Evolutionary conservation across 768 basidiomycete species (phyloP).

Genomic region (Boletus reticulatus): DNA sequence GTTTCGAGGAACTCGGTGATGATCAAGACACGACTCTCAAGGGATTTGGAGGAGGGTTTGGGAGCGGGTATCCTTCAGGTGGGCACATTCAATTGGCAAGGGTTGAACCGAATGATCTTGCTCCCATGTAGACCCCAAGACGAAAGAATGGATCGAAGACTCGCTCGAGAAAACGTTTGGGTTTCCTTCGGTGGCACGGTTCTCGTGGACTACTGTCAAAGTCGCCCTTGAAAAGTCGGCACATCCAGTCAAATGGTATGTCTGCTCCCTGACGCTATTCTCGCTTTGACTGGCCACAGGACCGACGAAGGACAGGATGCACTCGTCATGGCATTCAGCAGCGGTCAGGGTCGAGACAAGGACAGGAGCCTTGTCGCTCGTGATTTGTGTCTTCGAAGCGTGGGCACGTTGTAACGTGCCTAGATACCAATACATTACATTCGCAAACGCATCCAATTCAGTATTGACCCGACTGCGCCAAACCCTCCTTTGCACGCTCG

Average conservation of each 20-base stretch:
- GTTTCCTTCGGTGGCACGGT: conserved; percentile 84
- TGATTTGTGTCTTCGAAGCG: conserved; percentile 71
- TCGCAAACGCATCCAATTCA: conserved; percentile 1
- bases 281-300: conserved; percentile 42
- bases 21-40: conserved; percentile 1
- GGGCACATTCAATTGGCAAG: not conserved
- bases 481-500: not conserved
- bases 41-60: conserved; percentile 43
- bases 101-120: not conserved
- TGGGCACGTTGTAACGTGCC: conserved; percentile 53
- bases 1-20: conserved; percentile 59
- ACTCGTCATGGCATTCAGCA: conserved; percentile 72
- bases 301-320: conserved; percentile 80
- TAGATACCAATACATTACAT: conserved; percentile 14
- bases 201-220: conserved; percentile 95
- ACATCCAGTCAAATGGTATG: conserved; percentile 78
- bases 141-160: conserved; percentile 78
- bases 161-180: conserved; percentile 89
- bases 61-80: conserved; percentile 94
- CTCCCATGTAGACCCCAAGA: conserved; percentile 75
- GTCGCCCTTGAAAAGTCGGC: conserved; percentile 78
- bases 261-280: not conserved
- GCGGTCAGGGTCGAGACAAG: conserved; percentile 68
- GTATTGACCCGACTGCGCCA: conserved; percentile 15
- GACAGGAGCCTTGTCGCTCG: conserved; percentile 68